These are phyloP conservation scores for Mucuna pruriens DNA, from an alignment of 306 rosid species.

Conservation along the genomic window DNA sequence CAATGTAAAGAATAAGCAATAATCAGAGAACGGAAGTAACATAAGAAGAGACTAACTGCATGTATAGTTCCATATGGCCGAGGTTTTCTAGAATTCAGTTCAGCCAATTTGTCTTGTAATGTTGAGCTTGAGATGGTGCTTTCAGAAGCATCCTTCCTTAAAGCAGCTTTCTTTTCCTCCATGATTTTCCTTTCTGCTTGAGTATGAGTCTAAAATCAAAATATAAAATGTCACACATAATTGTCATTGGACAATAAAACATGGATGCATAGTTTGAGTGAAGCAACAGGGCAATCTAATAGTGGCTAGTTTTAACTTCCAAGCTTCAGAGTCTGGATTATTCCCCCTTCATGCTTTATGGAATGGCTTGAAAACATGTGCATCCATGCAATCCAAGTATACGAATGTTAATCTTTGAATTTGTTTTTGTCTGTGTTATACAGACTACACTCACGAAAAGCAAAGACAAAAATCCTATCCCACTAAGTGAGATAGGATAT, in stretches of 20 bases:
- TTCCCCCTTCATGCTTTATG: too few species aligned
- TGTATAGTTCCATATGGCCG: conserved; percentile 56
- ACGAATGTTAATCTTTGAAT: neutral
- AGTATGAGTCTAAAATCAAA: conserved; percentile 65
- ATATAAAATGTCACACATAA: conserved; percentile 32
- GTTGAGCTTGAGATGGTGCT: conserved; percentile 41
- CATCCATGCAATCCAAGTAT: neutral
- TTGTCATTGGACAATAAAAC: conserved; percentile 3
- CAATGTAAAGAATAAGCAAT: conserved; percentile 15
- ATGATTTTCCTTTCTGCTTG: conserved; percentile 74
- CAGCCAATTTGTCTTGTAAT: conserved; percentile 47
- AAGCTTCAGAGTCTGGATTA: neutral
- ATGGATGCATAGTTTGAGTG: neutral
- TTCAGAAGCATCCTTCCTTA: conserved; percentile 59
- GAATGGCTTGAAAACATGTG: neutral
- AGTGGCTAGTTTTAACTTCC: neutral
- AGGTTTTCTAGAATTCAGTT: conserved; percentile 50
- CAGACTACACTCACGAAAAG: too few species aligned
- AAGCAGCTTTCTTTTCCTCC: conserved; percentile 65
- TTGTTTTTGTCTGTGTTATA: neutral
- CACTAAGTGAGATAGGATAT: too few species aligned
- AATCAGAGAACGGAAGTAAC: conserved; percentile 18
- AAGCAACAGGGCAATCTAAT: neutral
- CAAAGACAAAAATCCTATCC: too few species aligned
- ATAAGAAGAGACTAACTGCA: conserved; percentile 49